A percentile compares a stretch with the other conserved stretches of the same genome.
Evolutionary conservation across 2,329 filamentous ascomycete species (phyloP).

Genomic region (Microcyclosporella mali): DNA sequence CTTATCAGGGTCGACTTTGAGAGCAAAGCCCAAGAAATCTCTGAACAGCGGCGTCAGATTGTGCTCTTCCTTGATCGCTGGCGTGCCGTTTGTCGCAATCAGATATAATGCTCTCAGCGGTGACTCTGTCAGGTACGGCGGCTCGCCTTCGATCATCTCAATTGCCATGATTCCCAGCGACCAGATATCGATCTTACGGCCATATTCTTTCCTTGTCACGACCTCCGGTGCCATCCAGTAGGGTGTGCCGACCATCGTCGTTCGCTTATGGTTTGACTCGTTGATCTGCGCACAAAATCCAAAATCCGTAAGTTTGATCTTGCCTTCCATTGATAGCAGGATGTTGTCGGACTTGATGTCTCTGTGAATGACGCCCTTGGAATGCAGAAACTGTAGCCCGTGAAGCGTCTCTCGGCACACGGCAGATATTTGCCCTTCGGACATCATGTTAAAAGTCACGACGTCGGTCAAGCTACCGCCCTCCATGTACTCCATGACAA

Average conservation of each 20-base stretch:
- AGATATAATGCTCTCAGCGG: slow-evolving; percentile 88
- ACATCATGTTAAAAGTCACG: slow-evolving; percentile 99
- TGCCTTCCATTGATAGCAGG: slow-evolving; percentile 83
- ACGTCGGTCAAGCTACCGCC: slow-evolving; percentile 96
- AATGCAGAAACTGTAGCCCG: slow-evolving; percentile 90
- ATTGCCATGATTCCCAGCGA: slow-evolving; percentile 98
- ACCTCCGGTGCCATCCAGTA: slow-evolving; percentile 99
- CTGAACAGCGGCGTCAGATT: slow-evolving; percentile 74
- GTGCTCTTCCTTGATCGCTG: slow-evolving; percentile 87
- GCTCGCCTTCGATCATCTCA: slow-evolving; percentile 99
- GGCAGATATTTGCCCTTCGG: slow-evolving; percentile 90
- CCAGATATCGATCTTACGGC: slow-evolving; percentile 98
- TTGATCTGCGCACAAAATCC: slow-evolving; percentile 99
- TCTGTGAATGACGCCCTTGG: slow-evolving; percentile 94
- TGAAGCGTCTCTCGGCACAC: slow-evolving; percentile 90
- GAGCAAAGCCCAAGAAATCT: slow-evolving; percentile 85
- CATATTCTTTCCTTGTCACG: slow-evolving; percentile 94
- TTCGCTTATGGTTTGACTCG: slow-evolving; percentile 92
- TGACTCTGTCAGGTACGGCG: slow-evolving; percentile 91
- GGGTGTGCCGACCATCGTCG: slow-evolving; percentile 97
- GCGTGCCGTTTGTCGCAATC: slow-evolving; percentile 95
- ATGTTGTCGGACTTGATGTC: slow-evolving; percentile 99
- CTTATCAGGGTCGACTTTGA: slow-evolving; percentile 97
- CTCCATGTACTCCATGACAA: slow-evolving; percentile 99
- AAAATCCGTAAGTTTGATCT: slow-evolving; percentile 98